Base-by-base conservation (phyloP, 1,284 basidiomycete genomes). In the Ustilago crameri region DNA sequence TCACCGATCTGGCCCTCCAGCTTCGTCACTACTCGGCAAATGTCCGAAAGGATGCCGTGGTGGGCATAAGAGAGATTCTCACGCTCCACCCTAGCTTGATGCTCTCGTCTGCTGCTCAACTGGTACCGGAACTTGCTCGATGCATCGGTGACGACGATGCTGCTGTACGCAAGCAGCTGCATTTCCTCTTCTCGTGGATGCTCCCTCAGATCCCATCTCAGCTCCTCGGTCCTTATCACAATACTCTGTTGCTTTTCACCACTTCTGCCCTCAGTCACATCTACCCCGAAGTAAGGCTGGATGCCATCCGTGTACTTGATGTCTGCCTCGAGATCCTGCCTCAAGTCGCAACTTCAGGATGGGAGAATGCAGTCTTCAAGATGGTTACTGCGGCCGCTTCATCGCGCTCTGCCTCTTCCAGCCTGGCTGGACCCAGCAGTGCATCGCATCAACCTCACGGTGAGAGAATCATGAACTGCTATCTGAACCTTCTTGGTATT, bases 211-310 rank as follows among this genome's bases (percentile, higher is more conserved):
- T 93, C 24, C 86, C 90, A 1, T 79, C 84, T 32, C 91, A 91
- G 78, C 60, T 51, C 49, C 49, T 61, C 23, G 56, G 64, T 90
- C 91, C 87, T 88, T 51, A 87, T 88, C 53, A 84, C 93, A 2
- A 76, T 85, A 3, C 93, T 91, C 8, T 93, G 93, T 81, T 87
- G 90, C 4, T 87, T 90, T 96, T 93, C 83, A 89, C 90, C 0
- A 90, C 92, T 2, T 95, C 95, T 4, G 93, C 93, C 0, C 90
- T 96, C 82, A 94, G 93, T 0, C 91, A 96, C 78, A 96, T 98
- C 58, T 95, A 94, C 82, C 93, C 93, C 9, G 92, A 95, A 76
- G 92, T 98, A 59, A 88, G 93, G 9, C 87, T 97, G 43, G 95
- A 98, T 80, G 93, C 93, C 1, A 87, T 95, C 66, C 89, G 89